A percentile compares a stretch with the other conserved stretches of the same genome.
Conservation (phyloP, 495 filamentous ascomycete species). For the Elasticomyces elasticus region DNA sequence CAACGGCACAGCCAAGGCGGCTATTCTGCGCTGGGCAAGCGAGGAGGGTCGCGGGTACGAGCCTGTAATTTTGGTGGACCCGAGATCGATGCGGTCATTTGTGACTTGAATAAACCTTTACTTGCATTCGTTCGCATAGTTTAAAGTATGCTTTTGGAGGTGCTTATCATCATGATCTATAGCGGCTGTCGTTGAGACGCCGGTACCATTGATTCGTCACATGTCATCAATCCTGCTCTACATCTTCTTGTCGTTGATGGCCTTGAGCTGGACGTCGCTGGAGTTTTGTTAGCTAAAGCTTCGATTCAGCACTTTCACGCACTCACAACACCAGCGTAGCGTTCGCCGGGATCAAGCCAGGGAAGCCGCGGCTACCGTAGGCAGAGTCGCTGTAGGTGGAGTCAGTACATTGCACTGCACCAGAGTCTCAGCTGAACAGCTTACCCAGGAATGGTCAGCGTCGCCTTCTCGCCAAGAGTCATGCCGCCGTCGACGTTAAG, state of each 20-base stretch:
- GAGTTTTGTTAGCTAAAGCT: neutral
- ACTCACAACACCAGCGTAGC: constrained; percentile 38
- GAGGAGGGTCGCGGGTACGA: constrained; percentile 9
- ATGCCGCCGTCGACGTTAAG: constrained; percentile 43
- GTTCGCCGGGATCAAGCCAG: constrained; percentile 34
- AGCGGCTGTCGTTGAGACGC: too few relatives aligned
- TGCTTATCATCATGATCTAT: neutral
- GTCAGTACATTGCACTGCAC: constrained; percentile 9
- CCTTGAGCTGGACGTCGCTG: constrained; percentile 36
- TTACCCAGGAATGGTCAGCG: constrained; percentile 66
- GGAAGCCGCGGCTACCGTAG: constrained; percentile 54
- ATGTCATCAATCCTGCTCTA: constrained; percentile 1
- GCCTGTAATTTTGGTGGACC: constrained; percentile 12
- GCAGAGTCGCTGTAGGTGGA: constrained; percentile 53
- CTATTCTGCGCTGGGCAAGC: constrained; percentile 10
- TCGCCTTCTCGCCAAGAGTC: constrained; percentile 71
- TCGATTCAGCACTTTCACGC: neutral
- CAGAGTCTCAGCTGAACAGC: constrained; percentile 23
- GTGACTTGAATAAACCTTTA: too few relatives aligned
- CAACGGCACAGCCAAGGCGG: constrained; percentile 3
- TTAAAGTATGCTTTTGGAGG: neutral
- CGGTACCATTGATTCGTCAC: too few relatives aligned
- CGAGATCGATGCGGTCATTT: constrained; percentile 6
- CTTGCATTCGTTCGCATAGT: too few relatives aligned
- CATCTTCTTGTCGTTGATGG: constrained; percentile 30